A percentile compares a stretch with the other conserved stretches of the same genome.
phyloP scores from a whole-genome alignment of 345 rosid genomes.

The Eucalyptus shirleyi region DNA sequence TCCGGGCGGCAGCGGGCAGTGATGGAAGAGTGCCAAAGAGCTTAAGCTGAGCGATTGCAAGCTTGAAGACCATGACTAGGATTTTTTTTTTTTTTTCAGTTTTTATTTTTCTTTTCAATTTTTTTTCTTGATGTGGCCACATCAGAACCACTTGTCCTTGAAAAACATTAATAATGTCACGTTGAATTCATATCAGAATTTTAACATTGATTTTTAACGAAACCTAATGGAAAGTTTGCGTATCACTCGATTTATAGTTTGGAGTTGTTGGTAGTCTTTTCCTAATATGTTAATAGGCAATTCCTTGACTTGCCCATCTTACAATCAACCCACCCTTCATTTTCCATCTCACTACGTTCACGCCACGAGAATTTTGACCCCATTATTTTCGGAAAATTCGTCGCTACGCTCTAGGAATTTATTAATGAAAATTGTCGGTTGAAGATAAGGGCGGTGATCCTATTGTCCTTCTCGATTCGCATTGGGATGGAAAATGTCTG shows the following conservation, averaged over 20 bases:
- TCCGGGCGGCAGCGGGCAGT: accelerated
- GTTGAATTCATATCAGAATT: background rate
- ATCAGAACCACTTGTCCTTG: background rate
- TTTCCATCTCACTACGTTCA: background rate
- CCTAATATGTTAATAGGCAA: background rate
- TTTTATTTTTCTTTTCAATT: background rate
- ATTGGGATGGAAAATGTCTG: background rate
- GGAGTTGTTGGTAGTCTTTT: background rate
- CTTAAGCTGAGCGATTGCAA: accelerated
- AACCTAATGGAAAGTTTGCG: background rate
- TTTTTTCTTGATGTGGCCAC: background rate
- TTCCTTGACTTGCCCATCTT: background rate
- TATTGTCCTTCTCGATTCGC: background rate
- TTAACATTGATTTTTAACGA: background rate
- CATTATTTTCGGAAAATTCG: background rate
- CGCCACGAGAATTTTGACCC: background rate
- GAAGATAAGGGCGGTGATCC: background rate
- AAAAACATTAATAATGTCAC: background rate
- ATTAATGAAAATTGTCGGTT: background rate
- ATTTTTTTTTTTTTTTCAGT: too few relatives aligned
- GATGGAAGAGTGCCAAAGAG: background rate
- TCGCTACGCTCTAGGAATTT: background rate
- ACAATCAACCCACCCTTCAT: background rate
- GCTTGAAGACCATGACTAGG: background rate
- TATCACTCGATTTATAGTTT: background rate